phyloP scores from a whole-genome alignment of 441 rosid genomes.

The Iberis amara region DNA sequence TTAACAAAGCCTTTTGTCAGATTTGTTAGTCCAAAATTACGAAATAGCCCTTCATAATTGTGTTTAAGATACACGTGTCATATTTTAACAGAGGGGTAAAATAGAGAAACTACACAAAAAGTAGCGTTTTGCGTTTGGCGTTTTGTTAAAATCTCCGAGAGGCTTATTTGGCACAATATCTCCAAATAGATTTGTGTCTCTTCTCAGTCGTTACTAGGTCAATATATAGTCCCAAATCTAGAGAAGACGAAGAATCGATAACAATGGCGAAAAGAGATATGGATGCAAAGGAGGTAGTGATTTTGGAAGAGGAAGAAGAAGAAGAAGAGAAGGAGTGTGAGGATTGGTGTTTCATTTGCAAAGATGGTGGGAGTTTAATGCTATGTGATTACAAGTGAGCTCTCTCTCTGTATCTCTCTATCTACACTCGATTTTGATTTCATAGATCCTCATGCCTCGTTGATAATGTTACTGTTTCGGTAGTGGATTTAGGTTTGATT shows the following conservation, averaged over 20 bases:
- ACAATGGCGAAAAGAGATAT: neutral
- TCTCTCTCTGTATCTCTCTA: slow-evolving; percentile 2
- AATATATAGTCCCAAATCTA: neutral
- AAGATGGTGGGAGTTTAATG: slow-evolving; percentile 29
- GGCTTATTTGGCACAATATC: no score
- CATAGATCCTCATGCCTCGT: no score
- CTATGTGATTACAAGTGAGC: slow-evolving; percentile 30
- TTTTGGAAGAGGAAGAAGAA: slow-evolving; percentile 1
- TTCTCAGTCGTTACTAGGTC: slow-evolving; percentile 9
- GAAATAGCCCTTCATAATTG: no score
- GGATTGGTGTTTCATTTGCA: slow-evolving; percentile 34
- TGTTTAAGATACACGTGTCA: no score
- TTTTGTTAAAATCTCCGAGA: no score
- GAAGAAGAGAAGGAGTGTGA: slow-evolving; percentile 26
- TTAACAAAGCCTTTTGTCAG: no score
- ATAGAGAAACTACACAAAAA: no score
- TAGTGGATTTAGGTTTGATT: neutral
- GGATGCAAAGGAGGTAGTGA: neutral
- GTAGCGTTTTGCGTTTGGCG: no score
- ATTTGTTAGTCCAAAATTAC: no score
- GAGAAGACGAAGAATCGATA: neutral
- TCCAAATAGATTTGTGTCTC: no score
- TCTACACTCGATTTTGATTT: neutral
- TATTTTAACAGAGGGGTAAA: no score
- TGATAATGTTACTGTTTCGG: neutral